Conservation (phyloP, 352 stramenopile genomes). For the Pythium utonaiense region DNA sequence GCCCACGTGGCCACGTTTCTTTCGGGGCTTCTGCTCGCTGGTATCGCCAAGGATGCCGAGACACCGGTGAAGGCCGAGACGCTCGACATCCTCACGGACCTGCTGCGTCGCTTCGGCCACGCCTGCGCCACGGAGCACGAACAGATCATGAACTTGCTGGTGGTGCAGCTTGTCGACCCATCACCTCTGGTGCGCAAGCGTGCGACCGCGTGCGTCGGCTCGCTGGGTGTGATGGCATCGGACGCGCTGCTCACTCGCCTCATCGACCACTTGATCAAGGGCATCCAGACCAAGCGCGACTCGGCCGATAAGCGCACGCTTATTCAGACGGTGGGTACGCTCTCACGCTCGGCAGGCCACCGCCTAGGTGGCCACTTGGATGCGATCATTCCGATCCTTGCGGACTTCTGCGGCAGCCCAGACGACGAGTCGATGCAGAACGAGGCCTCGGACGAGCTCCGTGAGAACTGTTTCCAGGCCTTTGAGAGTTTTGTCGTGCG, state of each 20-base stretch:
- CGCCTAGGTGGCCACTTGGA: constrained; percentile 94
- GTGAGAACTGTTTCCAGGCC: constrained; percentile 97
- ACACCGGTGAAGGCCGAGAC: constrained; percentile 90
- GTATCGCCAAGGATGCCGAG: constrained; percentile 66
- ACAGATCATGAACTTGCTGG: constrained; percentile 85
- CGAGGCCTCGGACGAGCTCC: constrained; percentile 93
- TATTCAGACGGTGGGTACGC: constrained; percentile 97
- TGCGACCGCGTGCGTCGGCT: constrained; percentile 92
- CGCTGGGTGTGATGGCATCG: constrained; percentile 93
- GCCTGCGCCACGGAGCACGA: constrained; percentile 86
- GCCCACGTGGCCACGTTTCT: constrained; percentile 74
- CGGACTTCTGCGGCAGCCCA: constrained; percentile 91
- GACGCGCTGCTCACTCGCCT: constrained; percentile 93
- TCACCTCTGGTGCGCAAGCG: constrained; percentile 94
- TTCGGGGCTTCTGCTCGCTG: constrained; percentile 60
- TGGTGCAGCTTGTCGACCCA: constrained; percentile 78
- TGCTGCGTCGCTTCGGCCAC: constrained; percentile 95
- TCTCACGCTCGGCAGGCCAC: constrained; percentile 95
- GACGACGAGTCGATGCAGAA: constrained; percentile 93
- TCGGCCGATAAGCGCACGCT: constrained; percentile 86
- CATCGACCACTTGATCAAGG: constrained; percentile 89
- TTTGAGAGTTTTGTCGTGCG: constrained; percentile 97
- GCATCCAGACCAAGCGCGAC: constrained; percentile 80
- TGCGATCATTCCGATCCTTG: constrained; percentile 95
- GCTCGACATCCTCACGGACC: constrained; percentile 96